A percentile compares a stretch with the other conserved stretches of the same genome.
These are phyloP conservation scores for Copromyces sp. DNA, from an alignment of 495 filamentous ascomycete species.

Conservation along the genomic window DNA sequence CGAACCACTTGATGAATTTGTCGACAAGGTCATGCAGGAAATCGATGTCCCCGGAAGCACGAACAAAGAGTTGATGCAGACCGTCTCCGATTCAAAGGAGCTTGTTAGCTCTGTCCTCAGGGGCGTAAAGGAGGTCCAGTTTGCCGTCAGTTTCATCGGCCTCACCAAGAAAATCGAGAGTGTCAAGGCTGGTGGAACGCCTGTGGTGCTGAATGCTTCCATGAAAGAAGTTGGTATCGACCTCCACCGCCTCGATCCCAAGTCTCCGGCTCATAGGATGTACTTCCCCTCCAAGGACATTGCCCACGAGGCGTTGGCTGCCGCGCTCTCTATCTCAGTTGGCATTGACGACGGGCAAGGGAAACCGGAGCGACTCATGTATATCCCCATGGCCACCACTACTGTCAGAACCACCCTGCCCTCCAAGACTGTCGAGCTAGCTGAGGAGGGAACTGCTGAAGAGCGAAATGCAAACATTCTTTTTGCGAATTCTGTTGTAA, in stretches of 20 bases:
- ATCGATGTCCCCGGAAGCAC: constrained; percentile 59
- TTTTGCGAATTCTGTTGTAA: constrained; percentile 90
- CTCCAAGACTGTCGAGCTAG: constrained; percentile 81
- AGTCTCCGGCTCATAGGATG: constrained; percentile 94
- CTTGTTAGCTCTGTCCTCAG: constrained; percentile 82
- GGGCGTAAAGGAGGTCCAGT: constrained; percentile 92
- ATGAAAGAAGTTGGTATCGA: constrained; percentile 96
- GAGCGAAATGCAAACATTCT: constrained; percentile 94
- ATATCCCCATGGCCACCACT: constrained; percentile 95
- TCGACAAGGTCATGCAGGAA: constrained; percentile 72
- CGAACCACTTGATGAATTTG: constrained; percentile 47
- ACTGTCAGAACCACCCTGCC: constrained; percentile 91
- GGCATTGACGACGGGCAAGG: constrained; percentile 81
- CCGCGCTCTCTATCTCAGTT: constrained; percentile 83
- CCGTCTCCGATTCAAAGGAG: constrained; percentile 86
- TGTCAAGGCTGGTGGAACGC: constrained; percentile 51
- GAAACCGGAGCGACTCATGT: constrained; percentile 76
- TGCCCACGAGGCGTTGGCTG: constrained; percentile 88
- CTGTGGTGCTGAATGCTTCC: constrained; percentile 72
- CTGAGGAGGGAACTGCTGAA: constrained; percentile 60
- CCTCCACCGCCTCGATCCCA: constrained; percentile 83
- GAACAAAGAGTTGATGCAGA: constrained; percentile 68
- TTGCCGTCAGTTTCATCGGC: constrained; percentile 86
- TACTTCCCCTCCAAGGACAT: constrained; percentile 92
- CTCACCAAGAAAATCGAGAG: constrained; percentile 66